Evolutionary conservation across 176 grass and related monocot species (phyloP), one percentile per base, ranked within the genome.

Genomic region (Themeda triandra): DNA sequence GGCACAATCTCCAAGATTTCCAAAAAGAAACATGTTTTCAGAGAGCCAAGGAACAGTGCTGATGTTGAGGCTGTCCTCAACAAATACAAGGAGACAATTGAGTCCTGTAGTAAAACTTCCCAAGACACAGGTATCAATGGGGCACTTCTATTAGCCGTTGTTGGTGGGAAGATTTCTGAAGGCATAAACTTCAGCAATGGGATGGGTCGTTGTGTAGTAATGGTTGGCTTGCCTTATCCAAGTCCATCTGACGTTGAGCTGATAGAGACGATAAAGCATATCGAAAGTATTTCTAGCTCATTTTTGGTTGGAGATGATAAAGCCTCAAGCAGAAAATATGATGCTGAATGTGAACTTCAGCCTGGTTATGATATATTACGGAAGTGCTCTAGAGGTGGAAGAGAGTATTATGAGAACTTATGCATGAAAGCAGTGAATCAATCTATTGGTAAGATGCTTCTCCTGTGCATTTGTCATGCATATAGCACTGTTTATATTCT

Each of bases 351-450:
- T 63, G 80, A 89, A 77, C 49, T 89, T 63, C 84, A 93, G 78
- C 84, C 85, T 77, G 92, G 92, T 70, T 95, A 92, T 41, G 91
- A 85, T 58, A 72, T 95, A 73, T 83, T 95, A 72, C 90, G 84
- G 46, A 94, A 85, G 46, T 95, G 96, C 73, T 85, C 37, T 24
- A 92, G 83, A 76, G 91, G 73, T 86, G 96, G 92, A 32, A 87
- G 88, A 79, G 96, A 98, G 53, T 98, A 95, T 81, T 95, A 95
- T 85, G 96, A 98, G 77, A 98, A 98, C 41, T 85, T 95, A 49
- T 98, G 96, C 91, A 95, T 98, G 96, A 98, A 98, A 81, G 96
- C 96, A 69, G 96, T 98, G 27, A 98, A 98, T 79, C 96, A 98
- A 81, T 98, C 92, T 28, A 98, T 98, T 30, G 96, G 96, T 98